phyloP scores from a whole-genome alignment of 352 stramenopile species.

The Phytophthora agathidicida region DNA sequence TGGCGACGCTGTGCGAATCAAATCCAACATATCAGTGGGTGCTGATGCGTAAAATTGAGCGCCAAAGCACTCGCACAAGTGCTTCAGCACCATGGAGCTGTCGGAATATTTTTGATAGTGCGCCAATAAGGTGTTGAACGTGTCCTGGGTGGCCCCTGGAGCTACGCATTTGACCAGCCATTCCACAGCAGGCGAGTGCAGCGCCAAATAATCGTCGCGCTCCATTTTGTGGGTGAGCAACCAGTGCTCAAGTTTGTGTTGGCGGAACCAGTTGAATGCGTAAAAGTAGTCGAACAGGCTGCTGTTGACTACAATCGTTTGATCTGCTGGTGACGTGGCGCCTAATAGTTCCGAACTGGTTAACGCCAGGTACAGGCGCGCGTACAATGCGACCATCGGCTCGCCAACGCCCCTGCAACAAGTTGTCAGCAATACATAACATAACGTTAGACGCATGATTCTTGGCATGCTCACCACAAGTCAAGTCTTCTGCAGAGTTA shows the following conservation, averaged over 20 bases:
- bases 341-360: slow-evolving; percentile 65
- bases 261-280: slow-evolving; percentile 75
- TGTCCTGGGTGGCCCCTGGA: slow-evolving; percentile 40
- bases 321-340: slow-evolving; percentile 40
- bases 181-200: slow-evolving; percentile 88
- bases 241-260: slow-evolving; percentile 58
- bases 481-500: slow-evolving; percentile 12
- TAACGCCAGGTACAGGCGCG: slow-evolving; percentile 83
- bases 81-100: slow-evolving; percentile 91
- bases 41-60: slow-evolving; percentile 61
- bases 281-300: slow-evolving; percentile 92
- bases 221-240: slow-evolving; percentile 60
- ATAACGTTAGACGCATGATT: slow-evolving; percentile 13
- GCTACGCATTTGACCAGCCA: slow-evolving; percentile 86
- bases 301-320: slow-evolving; percentile 52
- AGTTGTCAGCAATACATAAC: slow-evolving; percentile 5
- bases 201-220: slow-evolving; percentile 64
- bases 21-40: slow-evolving; percentile 60
- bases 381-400: slow-evolving; percentile 88
- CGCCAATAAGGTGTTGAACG: slow-evolving; percentile 71
- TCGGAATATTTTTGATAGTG: slow-evolving; percentile 87
- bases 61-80: slow-evolving; percentile 83
- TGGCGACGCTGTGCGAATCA: slow-evolving; percentile 66
- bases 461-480: not conserved
- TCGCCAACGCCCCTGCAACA: slow-evolving; percentile 83